phyloP scores from a whole-genome alignment of 805 yeast genomes.

The Candida awuae region DNA sequence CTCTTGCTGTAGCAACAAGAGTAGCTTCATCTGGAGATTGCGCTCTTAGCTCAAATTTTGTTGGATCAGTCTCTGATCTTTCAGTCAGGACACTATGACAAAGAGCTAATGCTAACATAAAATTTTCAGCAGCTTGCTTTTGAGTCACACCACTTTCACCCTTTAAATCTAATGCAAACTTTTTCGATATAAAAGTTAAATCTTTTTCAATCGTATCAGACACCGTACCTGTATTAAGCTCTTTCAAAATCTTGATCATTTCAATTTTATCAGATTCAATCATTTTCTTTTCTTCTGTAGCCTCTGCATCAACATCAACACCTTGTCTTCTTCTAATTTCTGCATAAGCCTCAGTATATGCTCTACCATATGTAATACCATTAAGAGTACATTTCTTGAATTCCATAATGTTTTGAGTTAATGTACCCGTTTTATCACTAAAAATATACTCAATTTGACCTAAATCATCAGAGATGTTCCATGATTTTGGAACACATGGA shows the following conservation, averaged over 20 bases:
- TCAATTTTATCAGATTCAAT: conserved; percentile 49
- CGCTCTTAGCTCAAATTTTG: conserved; percentile 52
- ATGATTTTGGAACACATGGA: conserved; percentile 77
- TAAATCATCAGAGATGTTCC: conserved; percentile 80
- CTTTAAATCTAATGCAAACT: conserved; percentile 53
- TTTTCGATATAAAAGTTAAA: conserved; percentile 60
- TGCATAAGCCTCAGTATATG: conserved; percentile 76
- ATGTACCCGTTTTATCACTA: conserved; percentile 79
- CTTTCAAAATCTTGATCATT: conserved; percentile 45
- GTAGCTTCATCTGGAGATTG: conserved; percentile 89
- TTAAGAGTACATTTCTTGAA: conserved; percentile 72
- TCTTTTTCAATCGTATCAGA: conserved; percentile 42
- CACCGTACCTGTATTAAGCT: conserved; percentile 27
- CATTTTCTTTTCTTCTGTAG: conserved; percentile 33
- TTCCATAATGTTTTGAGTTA: conserved; percentile 82
- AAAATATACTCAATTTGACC: conserved; percentile 82
- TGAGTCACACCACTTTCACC: conserved; percentile 47
- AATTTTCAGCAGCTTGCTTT: conserved; percentile 56
- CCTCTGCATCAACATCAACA: conserved; percentile 50
- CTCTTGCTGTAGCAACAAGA: conserved; percentile 72
- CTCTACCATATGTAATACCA: conserved; percentile 66
- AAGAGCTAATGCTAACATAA: conserved; percentile 66
- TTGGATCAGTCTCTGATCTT: conserved; percentile 51
- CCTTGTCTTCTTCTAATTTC: conserved; percentile 77
- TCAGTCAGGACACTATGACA: conserved; percentile 77